Evolutionary conservation across 2,329 filamentous ascomycete genomes (phyloP).

Genomic region (Claviceps maximensis): DNA sequence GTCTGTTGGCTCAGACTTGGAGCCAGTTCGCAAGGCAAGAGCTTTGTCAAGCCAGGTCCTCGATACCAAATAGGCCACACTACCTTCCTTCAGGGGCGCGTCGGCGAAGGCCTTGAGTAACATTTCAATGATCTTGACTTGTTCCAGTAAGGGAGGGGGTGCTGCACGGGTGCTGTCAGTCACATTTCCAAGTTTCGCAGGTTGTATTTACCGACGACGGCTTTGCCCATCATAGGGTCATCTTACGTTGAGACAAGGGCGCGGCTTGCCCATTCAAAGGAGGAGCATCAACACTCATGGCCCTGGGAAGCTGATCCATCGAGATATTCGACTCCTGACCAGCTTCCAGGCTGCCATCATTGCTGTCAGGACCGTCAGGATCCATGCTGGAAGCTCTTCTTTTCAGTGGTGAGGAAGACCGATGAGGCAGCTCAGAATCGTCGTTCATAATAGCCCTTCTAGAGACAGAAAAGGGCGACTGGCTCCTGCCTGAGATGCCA

Average conservation of each 20-base stretch:
- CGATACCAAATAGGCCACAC: constrained; percentile 67
- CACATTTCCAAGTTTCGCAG: background rate
- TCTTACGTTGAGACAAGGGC: constrained; percentile 4
- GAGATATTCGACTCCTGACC: constrained; percentile 9
- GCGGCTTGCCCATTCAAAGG: constrained; percentile 12
- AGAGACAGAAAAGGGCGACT: constrained; percentile 38
- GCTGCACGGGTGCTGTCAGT: constrained; percentile 10
- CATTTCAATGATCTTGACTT: constrained; percentile 59
- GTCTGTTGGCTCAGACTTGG: constrained; percentile 44
- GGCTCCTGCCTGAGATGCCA: constrained; percentile 28
- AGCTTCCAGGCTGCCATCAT: constrained; percentile 33
- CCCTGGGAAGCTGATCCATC: constrained; percentile 18
- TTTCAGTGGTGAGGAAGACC: constrained; percentile 53
- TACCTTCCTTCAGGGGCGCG: constrained; percentile 50
- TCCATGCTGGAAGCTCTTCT: constrained; percentile 51
- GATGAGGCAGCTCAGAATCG: constrained; percentile 42
- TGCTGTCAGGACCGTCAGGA: constrained; percentile 27
- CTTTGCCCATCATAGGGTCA: background rate
- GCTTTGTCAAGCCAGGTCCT: constrained; percentile 66
- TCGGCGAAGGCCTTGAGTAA: constrained; percentile 42
- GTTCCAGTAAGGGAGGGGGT: constrained; percentile 34
- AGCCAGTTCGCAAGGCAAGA: constrained; percentile 48
- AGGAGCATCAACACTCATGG: constrained; percentile 28
- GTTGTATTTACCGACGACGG: background rate
- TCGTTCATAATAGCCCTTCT: constrained; percentile 47